Evolutionary conservation across 805 yeast genomes (phyloP), one percentile per base, ranked within the genome.

Genomic region (Candida tibetensis): DNA sequence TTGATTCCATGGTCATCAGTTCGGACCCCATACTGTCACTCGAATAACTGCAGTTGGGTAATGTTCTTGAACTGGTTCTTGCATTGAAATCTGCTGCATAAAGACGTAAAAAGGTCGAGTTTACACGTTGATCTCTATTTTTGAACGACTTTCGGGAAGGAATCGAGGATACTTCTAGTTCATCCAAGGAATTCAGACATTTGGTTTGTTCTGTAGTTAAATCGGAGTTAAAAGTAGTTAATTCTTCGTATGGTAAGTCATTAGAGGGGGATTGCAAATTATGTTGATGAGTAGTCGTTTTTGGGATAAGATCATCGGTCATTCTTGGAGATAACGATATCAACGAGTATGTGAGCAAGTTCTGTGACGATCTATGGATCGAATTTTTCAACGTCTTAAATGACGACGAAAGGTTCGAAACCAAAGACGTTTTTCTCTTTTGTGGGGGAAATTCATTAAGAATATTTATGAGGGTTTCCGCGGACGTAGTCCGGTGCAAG

Each of bases 61-160:
- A 33, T 3, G 57, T 50, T 34, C 39, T 42, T 2, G 49, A 32
- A 12, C 36, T 35, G 5, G 48, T 34, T 39, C 77, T 60, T 12
- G 72, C 63, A n/a, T 64, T 55, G 41, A 59, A 67, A 48, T 77
- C 81, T 32, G 67, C 60, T 1, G 82, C 73, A 44, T 76, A 77
- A 26, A 74, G 57, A 37, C 73, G 57, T 17, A 78, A 53, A 41
- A 77, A 77, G 22, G 58, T 56, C 5, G 77, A 58, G 49, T 78
- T 78, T 30, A 77, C 64, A 38, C 82, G 62, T 25, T 71, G 67
- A 41, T 76, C 81, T 41, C 82, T 59, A 40, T 56, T 58, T 16
- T 39, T 46, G 34, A 40, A 46, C 29, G 39, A 31, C n/a, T 37
- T 34, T 10, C 44, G 37, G 7, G 44, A 27, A 13, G 40, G 45